A percentile compares a stretch with the other conserved stretches of the same genome.
phyloP scores from a whole-genome alignment of 345 rosid species.

The Populus ilicifolia region DNA sequence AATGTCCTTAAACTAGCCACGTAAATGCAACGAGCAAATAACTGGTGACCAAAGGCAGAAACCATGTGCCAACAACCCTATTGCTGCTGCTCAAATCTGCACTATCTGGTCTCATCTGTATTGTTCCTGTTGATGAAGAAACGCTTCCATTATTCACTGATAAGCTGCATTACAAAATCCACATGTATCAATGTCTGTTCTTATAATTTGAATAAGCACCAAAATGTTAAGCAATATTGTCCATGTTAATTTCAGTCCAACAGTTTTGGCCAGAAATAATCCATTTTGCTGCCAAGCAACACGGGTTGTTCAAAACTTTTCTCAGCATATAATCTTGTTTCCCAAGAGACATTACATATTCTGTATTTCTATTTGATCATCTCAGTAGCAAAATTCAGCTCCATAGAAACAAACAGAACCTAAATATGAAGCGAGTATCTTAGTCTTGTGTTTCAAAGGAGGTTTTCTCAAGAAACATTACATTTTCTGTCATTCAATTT shows the following conservation, averaged over 20 bases:
- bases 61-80: constrained; percentile 26
- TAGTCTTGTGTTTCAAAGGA: not conserved
- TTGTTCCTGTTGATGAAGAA: constrained; percentile 33
- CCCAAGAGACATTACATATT: not conserved
- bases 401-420: not conserved
- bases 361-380: too few relatives aligned
- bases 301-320: too few relatives aligned
- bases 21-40: constrained; percentile 4
- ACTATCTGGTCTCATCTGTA: constrained; percentile 38
- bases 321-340: too few relatives aligned
- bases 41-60: constrained; percentile 18
- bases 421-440: not conserved
- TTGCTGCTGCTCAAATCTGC: constrained; percentile 48
- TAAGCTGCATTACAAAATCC: constrained; percentile 41
- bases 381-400: too few relatives aligned
- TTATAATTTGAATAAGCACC: not conserved
- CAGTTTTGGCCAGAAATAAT: too few relatives aligned
- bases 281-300: not conserved
- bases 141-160: constrained; percentile 42
- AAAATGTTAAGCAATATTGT: not conserved
- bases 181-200: not conserved
- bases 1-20: not conserved
- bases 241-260: too few relatives aligned
- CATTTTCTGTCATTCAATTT: not conserved
- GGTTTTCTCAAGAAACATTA: too few relatives aligned